A percentile compares a stretch with the other conserved stretches of the same genome.
phyloP scores from a whole-genome alignment of 2,329 filamentous ascomycete species.

The Capronia coronata region DNA sequence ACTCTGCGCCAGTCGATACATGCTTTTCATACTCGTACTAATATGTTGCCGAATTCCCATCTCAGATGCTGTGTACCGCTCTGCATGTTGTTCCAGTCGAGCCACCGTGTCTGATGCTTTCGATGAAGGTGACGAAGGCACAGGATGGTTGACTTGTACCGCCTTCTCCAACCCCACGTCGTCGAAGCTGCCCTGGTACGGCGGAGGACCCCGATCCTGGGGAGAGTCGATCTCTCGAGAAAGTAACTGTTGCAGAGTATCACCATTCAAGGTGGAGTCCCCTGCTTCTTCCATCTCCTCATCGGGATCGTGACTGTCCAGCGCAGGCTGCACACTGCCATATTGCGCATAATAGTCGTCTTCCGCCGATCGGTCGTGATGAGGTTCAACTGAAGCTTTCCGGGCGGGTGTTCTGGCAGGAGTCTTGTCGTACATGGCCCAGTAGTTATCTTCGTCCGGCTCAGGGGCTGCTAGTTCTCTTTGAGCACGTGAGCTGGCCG shows the following conservation, averaged over 20 bases:
- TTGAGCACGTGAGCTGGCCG: slow-evolving; percentile 24
- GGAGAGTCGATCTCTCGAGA: slow-evolving; percentile 35
- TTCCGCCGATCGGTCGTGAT: slow-evolving; percentile 42
- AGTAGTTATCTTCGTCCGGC: slow-evolving; percentile 58
- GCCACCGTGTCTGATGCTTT: slow-evolving; percentile 47
- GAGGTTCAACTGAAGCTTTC: slow-evolving; percentile 34
- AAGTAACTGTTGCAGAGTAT: slow-evolving; percentile 41
- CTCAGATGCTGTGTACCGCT: slow-evolving; percentile 49
- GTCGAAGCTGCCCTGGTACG: slow-evolving; percentile 16
- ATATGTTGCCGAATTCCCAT: slow-evolving; percentile 59
- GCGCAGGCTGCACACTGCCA: slow-evolving; percentile 56
- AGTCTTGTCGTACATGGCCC: slow-evolving; percentile 57
- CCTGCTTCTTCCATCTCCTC: slow-evolving; percentile 45
- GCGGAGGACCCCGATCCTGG: slow-evolving; percentile 24
- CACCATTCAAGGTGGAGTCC: slow-evolving; percentile 50
- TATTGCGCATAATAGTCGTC: slow-evolving; percentile 57
- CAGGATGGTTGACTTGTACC: slow-evolving; percentile 37
- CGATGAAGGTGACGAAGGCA: slow-evolving; percentile 39
- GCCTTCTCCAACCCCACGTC: slow-evolving; percentile 26
- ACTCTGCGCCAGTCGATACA: slow-evolving; percentile 54
- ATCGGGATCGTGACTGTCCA: slow-evolving; percentile 57
- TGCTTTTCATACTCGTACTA: slow-evolving; percentile 56
- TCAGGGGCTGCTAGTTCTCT: slow-evolving; percentile 31
- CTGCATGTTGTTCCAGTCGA: slow-evolving; percentile 49
- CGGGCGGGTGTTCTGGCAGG: slow-evolving; percentile 46